Evolutionary conservation across 257 asterid species (phyloP), one percentile per base, ranked within the genome.

Genomic region (Solanum sparsipilum): DNA sequence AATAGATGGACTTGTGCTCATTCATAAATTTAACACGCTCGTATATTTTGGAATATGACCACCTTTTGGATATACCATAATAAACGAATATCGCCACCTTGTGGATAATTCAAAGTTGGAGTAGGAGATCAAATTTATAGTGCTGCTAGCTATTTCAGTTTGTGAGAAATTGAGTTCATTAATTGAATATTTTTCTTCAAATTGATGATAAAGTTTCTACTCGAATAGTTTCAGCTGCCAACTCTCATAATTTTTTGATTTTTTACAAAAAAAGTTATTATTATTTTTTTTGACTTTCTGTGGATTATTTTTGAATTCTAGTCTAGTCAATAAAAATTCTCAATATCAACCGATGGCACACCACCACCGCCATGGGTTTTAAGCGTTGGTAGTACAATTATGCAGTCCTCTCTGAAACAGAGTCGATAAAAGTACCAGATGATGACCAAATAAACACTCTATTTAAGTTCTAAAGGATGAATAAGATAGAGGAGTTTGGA

Each of bases 331-430:
- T 74, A 41, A 32, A 84, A 31, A 25, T 79, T 52, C 56, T 16
- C 63, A 88, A 94, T 94, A 97, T 91, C 98, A 89, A 92, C 81
- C 92, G 94, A 88, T 89, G 94, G 92, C 85, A n/a, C 89, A 48
- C 58, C 31, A 56, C 86, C 87, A 70, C 84, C 85, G 25, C 89
- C 32, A 48, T 48, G 21, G 58, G 21, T 48, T 48, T 48, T 5
- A 48, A 2, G 21, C 21, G 21, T 5, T 48, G 21, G 8, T 5
- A 48, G 58, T 48, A 48, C 21, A 48, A 48, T 15, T 48, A 48
- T 2, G 58, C 21, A 48, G 58, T 48, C 58, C 58, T 48, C 58
- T 48, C 58, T 48, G 21, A 48, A 48, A 48, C 58, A 13, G 58
- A 13, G 7, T 46, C 58, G 1, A 48, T 48, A 48, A 15, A 46